Percentiles rank a stretch among this genome's conserved stretches.
Evolutionary conservation across 495 filamentous ascomycete genomes (phyloP).

Genomic region (Hyaloscypha finlandica): DNA sequence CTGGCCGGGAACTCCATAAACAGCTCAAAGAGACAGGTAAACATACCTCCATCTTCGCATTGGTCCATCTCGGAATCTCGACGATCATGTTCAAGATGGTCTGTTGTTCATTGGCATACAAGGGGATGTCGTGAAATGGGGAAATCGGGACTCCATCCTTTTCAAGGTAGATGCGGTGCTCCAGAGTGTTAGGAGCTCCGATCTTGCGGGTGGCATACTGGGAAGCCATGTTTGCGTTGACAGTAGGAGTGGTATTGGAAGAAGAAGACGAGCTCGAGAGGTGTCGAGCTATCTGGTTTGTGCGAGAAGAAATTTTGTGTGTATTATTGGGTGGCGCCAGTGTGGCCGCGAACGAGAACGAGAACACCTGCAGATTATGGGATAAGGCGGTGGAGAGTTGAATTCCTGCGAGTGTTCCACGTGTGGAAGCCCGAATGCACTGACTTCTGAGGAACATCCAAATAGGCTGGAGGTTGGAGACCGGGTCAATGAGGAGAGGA

Average conservation of each 20-base stretch:
- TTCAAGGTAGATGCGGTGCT: conserved; percentile 97
- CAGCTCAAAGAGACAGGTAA: not conserved
- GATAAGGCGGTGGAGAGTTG: not conserved
- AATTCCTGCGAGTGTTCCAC: not conserved
- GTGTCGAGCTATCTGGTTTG: conserved; percentile 59
- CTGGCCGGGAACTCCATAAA: not conserved
- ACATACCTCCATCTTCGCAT: conserved; percentile 95
- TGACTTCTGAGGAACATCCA: conserved; percentile 17
- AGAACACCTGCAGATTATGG: conserved; percentile 16
- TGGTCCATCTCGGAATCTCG: conserved; percentile 99
- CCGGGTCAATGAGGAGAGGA: not conserved
- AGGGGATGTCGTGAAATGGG: conserved; percentile 97
- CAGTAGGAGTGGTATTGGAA: conserved; percentile 41
- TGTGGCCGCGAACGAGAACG: conserved; percentile 21
- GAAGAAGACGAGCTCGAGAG: conserved; percentile 41
- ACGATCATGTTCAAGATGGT: conserved; percentile 98
- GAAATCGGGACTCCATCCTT: conserved; percentile 93
- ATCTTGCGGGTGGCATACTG: conserved; percentile 78
- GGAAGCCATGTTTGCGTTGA: conserved; percentile 48
- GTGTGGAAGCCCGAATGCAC: conserved; percentile 13
- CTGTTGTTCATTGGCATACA: conserved; percentile 93
- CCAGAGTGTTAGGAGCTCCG: conserved; percentile 86
- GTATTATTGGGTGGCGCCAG: conserved; percentile 44
- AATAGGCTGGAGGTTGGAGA: conserved; percentile 13
- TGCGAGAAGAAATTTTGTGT: conserved; percentile 44